Conservation (phyloP, 768 basidiomycete species). For the Hortiboletus flavorubellus region DNA sequence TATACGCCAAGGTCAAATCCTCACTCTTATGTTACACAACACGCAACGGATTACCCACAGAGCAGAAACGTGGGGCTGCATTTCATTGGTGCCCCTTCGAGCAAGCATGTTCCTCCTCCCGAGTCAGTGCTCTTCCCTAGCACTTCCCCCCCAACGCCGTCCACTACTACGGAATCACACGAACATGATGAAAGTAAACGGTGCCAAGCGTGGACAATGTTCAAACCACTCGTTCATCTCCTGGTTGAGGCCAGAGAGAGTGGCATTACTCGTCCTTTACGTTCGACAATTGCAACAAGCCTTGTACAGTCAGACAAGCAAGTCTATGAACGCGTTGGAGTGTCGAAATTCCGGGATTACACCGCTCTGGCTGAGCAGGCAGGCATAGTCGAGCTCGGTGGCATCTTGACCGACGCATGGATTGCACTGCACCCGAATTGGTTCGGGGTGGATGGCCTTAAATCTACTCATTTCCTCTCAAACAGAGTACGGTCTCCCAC, state of each 20-base stretch:
- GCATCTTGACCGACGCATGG: conserved; percentile 17
- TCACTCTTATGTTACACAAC: neutral
- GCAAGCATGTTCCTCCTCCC: neutral
- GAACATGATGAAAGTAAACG: neutral
- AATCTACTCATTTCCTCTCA: neutral
- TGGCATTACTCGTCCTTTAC: conserved; percentile 35
- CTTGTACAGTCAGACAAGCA: conserved; percentile 29
- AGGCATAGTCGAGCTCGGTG: conserved; percentile 27
- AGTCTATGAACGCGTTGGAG: conserved; percentile 27
- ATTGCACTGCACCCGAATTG: conserved; percentile 28
- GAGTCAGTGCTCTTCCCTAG: conserved; percentile 1
- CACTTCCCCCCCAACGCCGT: conserved; percentile 4
- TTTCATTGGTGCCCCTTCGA: neutral
- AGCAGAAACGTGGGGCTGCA: conserved; percentile 7
- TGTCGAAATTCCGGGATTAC: conserved; percentile 27
- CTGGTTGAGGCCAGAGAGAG: conserved; percentile 24
- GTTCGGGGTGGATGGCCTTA: conserved; percentile 7
- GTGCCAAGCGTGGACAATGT: conserved; percentile 22
- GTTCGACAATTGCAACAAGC: conserved; percentile 37
- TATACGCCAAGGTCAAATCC: conserved; percentile 2
- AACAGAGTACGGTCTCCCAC: conserved; percentile 12
- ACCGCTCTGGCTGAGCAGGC: conserved; percentile 24
- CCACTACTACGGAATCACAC: neutral
- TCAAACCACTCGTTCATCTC: conserved; percentile 28
- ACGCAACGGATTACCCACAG: conserved; percentile 4